phyloP scores from a whole-genome alignment of 345 rosid genomes.

The Linum lewisii region DNA sequence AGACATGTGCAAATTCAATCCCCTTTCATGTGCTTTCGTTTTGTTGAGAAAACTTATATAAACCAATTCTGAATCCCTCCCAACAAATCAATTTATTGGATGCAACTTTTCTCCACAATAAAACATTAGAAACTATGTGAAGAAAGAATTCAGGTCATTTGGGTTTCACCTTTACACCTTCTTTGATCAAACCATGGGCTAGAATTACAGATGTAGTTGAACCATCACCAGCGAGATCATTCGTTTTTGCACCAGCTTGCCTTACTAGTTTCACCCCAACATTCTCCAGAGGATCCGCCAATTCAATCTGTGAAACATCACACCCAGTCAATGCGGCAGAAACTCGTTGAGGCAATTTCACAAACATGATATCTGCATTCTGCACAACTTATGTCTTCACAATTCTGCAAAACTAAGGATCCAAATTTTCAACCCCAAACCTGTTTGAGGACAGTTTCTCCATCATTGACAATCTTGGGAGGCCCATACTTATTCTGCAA shows the following conservation, averaged over 20 bases:
- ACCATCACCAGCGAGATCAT: slow-evolving; percentile 93
- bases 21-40: too few relatives aligned
- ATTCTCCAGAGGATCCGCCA: slow-evolving; percentile 87
- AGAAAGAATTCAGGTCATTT: not conserved
- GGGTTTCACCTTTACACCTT: slow-evolving; percentile 64
- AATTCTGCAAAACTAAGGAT: not conserved
- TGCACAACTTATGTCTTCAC: not conserved
- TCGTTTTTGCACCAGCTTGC: slow-evolving; percentile 94
- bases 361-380: not conserved
- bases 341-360: not conserved
- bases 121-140: not conserved
- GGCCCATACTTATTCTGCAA: slow-evolving; percentile 88
- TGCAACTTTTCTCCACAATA: too few relatives aligned
- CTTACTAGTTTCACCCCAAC: slow-evolving; percentile 95
- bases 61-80: too few relatives aligned
- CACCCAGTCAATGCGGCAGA: not conserved
- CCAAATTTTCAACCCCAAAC: slow-evolving; percentile 14
- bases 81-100: too few relatives aligned
- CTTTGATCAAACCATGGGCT: slow-evolving; percentile 81
- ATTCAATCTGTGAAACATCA: slow-evolving; percentile 49
- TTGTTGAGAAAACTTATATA: too few relatives aligned
- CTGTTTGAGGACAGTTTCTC: slow-evolving; percentile 90
- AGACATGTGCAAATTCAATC: too few relatives aligned
- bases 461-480: slow-evolving; percentile 91
- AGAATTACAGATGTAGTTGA: slow-evolving; percentile 85